A percentile compares a stretch with the other conserved stretches of the same genome.
phyloP scores from a whole-genome alignment of 2,329 filamentous ascomycete species.

The Xylariaceae sp. region DNA sequence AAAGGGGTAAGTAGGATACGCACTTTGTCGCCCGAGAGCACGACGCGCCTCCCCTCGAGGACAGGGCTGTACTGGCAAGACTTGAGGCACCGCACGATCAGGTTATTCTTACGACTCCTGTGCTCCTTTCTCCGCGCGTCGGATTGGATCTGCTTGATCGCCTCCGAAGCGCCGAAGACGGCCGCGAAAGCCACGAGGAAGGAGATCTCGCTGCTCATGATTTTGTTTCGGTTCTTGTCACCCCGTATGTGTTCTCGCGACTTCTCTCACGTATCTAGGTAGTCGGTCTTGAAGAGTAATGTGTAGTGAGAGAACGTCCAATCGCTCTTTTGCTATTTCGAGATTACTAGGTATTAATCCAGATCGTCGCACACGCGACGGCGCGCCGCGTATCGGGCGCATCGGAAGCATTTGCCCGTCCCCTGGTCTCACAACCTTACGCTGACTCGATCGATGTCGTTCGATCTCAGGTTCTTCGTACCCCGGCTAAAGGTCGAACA shows the following conservation, averaged over 20 bases:
- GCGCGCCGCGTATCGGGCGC: slow-evolving; percentile 11
- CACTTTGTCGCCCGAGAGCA: slow-evolving; percentile 42
- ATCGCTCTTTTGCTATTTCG: slow-evolving; percentile 1
- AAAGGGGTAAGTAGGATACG: not conserved
- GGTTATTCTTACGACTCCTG: slow-evolving; percentile 43
- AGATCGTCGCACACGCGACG: slow-evolving; percentile 17
- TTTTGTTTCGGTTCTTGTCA: not conserved
- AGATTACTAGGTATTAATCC: slow-evolving; percentile 13
- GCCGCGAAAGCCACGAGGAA: slow-evolving; percentile 39
- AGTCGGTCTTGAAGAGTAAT: not conserved
- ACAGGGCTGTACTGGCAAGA: slow-evolving; percentile 39
- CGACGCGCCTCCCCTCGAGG: slow-evolving; percentile 42
- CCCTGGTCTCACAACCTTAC: slow-evolving; percentile 9
- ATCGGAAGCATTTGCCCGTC: slow-evolving; percentile 16
- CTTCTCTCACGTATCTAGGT: not conserved
- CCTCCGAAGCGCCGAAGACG: slow-evolving; percentile 43
- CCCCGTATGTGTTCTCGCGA: not conserved
- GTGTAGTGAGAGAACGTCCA: slow-evolving; percentile 2
- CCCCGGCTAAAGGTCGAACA: slow-evolving; percentile 1
- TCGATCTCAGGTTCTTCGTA: slow-evolving; percentile 19
- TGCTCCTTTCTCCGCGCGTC: slow-evolving; percentile 43
- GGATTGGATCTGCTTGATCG: slow-evolving; percentile 43
- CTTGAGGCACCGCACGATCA: slow-evolving; percentile 43
- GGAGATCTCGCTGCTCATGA: slow-evolving; percentile 27
- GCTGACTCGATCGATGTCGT: slow-evolving; percentile 19